These are phyloP conservation scores for Penicillium sp. DNA, from an alignment of 2,329 filamentous ascomycete species.

Conservation along the genomic window DNA sequence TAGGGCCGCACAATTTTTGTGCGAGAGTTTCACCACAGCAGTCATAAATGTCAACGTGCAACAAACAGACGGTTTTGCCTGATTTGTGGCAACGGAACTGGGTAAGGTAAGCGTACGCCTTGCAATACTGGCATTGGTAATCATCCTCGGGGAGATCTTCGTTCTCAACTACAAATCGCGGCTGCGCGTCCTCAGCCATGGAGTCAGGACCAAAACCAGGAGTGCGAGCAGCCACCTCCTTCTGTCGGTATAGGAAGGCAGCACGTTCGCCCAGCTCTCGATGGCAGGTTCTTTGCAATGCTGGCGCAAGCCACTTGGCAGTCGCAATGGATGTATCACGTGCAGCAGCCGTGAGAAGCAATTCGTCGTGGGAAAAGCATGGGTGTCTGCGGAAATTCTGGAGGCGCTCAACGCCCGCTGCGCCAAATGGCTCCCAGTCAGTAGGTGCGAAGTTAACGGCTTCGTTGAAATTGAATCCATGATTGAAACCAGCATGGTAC, in stretches of 20 bases:
- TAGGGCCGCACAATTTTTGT: slow-evolving; percentile 64
- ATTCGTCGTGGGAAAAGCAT: slow-evolving; percentile 95
- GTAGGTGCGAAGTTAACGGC: slow-evolving; percentile 94
- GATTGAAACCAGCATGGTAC: slow-evolving; percentile 97
- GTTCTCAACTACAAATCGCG: slow-evolving; percentile 64
- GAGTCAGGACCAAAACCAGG: slow-evolving; percentile 53
- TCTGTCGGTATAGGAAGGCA: slow-evolving; percentile 64
- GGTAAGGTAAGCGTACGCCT: slow-evolving; percentile 85
- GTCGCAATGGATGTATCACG: slow-evolving; percentile 79
- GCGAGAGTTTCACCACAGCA: slow-evolving; percentile 70
- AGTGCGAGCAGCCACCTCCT: slow-evolving; percentile 51
- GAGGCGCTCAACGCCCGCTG: slow-evolving; percentile 78
- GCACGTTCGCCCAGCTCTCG: slow-evolving; percentile 68
- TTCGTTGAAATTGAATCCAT: slow-evolving; percentile 98
- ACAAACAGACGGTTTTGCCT: slow-evolving; percentile 75
- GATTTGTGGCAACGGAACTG: slow-evolving; percentile 80
- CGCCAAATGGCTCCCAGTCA: slow-evolving; percentile 93
- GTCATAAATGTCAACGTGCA: slow-evolving; percentile 73
- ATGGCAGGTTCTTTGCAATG: slow-evolving; percentile 71
- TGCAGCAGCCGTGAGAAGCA: slow-evolving; percentile 84
- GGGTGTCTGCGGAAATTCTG: slow-evolving; percentile 86
- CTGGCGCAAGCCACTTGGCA: slow-evolving; percentile 90
- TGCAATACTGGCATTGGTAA: slow-evolving; percentile 87
- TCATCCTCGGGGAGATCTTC: slow-evolving; percentile 82
- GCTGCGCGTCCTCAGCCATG: slow-evolving; percentile 49